These are phyloP conservation scores for Magnusiomyces sp. DNA, from an alignment of 1,139 yeast genomes.

Conservation along the genomic window DNA sequence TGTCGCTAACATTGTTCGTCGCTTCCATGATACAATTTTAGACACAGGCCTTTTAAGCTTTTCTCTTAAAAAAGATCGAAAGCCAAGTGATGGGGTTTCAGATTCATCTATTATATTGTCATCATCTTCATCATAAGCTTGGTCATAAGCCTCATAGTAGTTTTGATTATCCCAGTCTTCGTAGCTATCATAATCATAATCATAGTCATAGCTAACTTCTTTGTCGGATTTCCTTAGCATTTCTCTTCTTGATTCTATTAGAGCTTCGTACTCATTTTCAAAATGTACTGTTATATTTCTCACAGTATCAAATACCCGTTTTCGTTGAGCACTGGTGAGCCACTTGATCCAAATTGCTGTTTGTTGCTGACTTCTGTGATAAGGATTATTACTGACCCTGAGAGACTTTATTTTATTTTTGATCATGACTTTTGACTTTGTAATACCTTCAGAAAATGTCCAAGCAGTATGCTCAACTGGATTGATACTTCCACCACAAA, in stretches of 20 bases:
- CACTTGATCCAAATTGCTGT: not conserved
- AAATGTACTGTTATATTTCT: not conserved
- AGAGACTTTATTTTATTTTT: not conserved
- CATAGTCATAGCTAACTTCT: too few species aligned
- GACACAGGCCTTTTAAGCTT: not conserved
- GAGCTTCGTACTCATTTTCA: not conserved
- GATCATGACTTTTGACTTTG: not conserved
- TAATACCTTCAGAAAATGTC: not conserved
- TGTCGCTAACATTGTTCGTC: not conserved
- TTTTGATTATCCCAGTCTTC: not conserved
- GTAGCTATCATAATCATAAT: not conserved
- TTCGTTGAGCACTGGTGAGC: not conserved
- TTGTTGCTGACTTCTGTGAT: not conserved
- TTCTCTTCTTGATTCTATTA: not conserved
- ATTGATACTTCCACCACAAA: conserved; percentile 36
- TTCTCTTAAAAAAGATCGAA: not conserved
- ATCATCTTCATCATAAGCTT: not conserved
- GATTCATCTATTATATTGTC: not conserved
- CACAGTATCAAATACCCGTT: not conserved
- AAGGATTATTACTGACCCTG: not conserved
- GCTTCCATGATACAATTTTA: not conserved
- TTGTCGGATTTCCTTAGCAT: not conserved
- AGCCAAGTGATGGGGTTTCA: not conserved
- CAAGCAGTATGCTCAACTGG: not conserved
- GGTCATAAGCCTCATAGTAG: not conserved